These are phyloP conservation scores for Didymosphaeria variabile DNA, from an alignment of 2,329 filamentous ascomycete genomes.

Conservation along the genomic window DNA sequence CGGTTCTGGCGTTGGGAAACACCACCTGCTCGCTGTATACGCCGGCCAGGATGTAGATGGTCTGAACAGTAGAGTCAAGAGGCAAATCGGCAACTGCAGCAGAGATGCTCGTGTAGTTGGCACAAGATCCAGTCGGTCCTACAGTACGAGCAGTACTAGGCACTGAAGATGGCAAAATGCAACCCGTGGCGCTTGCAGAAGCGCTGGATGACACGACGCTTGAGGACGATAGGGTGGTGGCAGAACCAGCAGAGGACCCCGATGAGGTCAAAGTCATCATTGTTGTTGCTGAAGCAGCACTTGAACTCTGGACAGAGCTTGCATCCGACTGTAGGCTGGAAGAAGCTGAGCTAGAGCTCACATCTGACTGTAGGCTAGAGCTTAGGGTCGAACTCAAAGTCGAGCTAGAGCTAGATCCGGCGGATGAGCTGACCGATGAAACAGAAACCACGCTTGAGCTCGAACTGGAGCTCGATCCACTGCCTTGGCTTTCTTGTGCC, in stretches of 20 bases:
- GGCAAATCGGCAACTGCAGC: not conserved
- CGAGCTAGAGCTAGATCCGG: not conserved
- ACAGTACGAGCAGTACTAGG: not conserved
- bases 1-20: constrained; percentile 2
- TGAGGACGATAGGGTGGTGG: not conserved
- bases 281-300: not conserved
- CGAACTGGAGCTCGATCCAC: not conserved
- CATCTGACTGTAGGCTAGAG: not conserved
- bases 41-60: not conserved
- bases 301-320: not conserved
- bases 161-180: not conserved
- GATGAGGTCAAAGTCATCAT: not conserved
- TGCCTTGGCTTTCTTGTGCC: not conserved
- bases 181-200: constrained; percentile 4
- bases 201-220: not conserved
- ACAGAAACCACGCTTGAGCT: not conserved
- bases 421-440: not conserved
- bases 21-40: not conserved
- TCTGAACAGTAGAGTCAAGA: not conserved
- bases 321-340: not conserved
- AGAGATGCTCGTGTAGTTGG: constrained; percentile 1
- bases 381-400: not conserved
- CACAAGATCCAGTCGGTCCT: not conserved
- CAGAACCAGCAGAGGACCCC: not conserved
- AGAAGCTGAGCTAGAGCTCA: not conserved